Evolutionary conservation across 768 basidiomycete genomes (phyloP), one percentile per base, ranked within the genome.

Genomic region (Podaxis mareebaensis): DNA sequence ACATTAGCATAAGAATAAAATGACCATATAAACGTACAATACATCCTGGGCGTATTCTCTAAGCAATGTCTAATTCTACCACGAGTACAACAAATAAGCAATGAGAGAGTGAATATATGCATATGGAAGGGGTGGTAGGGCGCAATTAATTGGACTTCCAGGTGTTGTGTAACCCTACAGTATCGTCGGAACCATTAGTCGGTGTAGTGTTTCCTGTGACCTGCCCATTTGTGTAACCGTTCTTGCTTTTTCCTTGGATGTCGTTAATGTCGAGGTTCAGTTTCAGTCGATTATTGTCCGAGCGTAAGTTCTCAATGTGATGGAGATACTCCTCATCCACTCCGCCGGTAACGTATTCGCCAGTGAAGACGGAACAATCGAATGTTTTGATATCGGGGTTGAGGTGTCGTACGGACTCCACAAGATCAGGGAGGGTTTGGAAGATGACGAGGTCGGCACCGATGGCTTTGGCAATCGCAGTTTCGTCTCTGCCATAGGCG

Each of bases 311-410:
- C 74, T 98, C 93, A 44, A 99, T 71, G 64, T 86, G 79, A 40
- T 78, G 73, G 53, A 99, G 79, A 77, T 99, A 99, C 51, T 71
- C 81, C 67, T 93, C 90, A 68, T 92, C 88, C 26, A 99, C 91
- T 15, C 91, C 91, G 17, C 97, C 96, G 1, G 96, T 99, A 56
- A 99, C 86, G 73, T 99, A 99, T 73, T 97, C 88, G 51, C 97
- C 97, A 8, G 93, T 94, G 77, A 99, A 99, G 24, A 99, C 96
- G 13, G 96, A 98, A 76, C 96, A 99, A 71, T 99, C 97, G 71
- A 99, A 97, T 7, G 79, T 75, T 57, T 78, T 73, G 71, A 99
- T 91, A 15, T 76, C 72, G 0, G 89, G 84, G 73, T 97, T 98
- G 76, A 94, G 84, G 69, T 92, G 88, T 56, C 89, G 82, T 65